Percentiles rank a stretch among this genome's conserved stretches.
Conservation (phyloP, 1,139 yeast genomes). For the Lodderomyces beijingensis region DNA sequence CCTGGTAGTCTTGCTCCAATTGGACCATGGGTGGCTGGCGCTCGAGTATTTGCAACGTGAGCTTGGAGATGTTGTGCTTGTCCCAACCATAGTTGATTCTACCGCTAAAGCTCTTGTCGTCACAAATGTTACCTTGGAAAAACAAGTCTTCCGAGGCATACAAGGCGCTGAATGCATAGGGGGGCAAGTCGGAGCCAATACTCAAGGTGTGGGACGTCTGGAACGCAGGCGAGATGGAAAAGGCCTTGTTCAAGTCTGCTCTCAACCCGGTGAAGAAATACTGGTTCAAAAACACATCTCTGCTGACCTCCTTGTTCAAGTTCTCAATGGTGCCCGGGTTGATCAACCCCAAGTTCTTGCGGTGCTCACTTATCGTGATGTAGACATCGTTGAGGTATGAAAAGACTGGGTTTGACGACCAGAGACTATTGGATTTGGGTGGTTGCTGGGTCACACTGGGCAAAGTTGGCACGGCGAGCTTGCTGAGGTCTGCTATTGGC, state of each 20-base stretch:
- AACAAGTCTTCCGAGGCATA: conserved; percentile 84
- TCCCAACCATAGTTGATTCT: conserved; percentile 93
- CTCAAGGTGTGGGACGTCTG: conserved; percentile 95
- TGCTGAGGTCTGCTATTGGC: conserved; percentile 37
- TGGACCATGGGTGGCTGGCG: conserved; percentile 95
- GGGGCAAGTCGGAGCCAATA: conserved; percentile 84
- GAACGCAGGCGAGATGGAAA: conserved; percentile 89
- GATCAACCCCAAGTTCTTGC: conserved; percentile 73
- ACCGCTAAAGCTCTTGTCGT: conserved; percentile 81
- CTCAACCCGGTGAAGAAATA: conserved; percentile 94
- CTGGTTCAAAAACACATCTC: conserved; percentile 87
- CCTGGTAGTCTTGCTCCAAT: conserved; percentile 94
- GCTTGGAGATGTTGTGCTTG: conserved; percentile 71
- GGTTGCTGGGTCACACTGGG: conserved; percentile 52
- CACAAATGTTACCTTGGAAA: conserved; percentile 88
- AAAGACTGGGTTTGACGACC: conserved; percentile 85
- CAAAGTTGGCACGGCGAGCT: conserved; percentile 51
- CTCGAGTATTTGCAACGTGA: conserved; percentile 82
- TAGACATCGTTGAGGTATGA: conserved; percentile 77
- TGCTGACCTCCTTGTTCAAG: conserved; percentile 85
- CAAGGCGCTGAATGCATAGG: conserved; percentile 87
- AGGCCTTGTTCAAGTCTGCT: conserved; percentile 93
- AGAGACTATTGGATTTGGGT: conserved; percentile 53
- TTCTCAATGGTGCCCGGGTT: conserved; percentile 97
- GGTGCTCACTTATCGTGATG: conserved; percentile 67